phyloP scores from a whole-genome alignment of 208 protist genomes.

The Ichthyophonus hoferi region DNA sequence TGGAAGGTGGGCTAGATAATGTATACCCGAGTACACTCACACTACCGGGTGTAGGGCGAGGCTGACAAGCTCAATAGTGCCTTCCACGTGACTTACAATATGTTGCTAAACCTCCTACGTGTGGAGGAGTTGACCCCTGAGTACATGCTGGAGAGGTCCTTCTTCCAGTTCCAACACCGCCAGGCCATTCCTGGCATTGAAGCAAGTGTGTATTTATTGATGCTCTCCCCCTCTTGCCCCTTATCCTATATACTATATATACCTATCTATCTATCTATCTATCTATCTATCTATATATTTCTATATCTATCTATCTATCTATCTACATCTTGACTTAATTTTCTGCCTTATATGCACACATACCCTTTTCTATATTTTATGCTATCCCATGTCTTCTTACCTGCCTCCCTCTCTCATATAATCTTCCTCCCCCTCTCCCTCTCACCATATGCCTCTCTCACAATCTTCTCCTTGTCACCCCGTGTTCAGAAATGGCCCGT shows the following conservation, averaged over 20 bases:
- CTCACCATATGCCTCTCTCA: not conserved
- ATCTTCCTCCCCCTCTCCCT: not conserved
- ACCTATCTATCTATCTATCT: too few species aligned
- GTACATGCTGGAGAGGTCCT: conserved; percentile 92
- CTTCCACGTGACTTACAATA: conserved; percentile 98
- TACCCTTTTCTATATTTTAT: too few species aligned
- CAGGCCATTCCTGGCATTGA: conserved; percentile 74
- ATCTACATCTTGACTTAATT: not conserved
- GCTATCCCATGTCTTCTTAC: too few species aligned
- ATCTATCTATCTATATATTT: too few species aligned
- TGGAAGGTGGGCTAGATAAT: not conserved
- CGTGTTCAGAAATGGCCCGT: not conserved
- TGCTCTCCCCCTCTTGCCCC: not conserved
- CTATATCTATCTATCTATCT: not conserved
- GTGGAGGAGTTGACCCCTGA: conserved; percentile 93
- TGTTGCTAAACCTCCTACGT: conserved; percentile 96
- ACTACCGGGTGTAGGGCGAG: too few species aligned
- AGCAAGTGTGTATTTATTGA: conserved; percentile 44
- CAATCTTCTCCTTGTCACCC: not conserved
- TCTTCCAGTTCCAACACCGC: conserved; percentile 81
- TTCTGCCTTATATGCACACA: not conserved
- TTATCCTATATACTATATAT: not conserved
- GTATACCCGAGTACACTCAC: too few species aligned
- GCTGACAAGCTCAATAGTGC: conserved; percentile 82
- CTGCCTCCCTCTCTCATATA: not conserved